Conservation (phyloP, 805 yeast species). For the Candida montana region DNA sequence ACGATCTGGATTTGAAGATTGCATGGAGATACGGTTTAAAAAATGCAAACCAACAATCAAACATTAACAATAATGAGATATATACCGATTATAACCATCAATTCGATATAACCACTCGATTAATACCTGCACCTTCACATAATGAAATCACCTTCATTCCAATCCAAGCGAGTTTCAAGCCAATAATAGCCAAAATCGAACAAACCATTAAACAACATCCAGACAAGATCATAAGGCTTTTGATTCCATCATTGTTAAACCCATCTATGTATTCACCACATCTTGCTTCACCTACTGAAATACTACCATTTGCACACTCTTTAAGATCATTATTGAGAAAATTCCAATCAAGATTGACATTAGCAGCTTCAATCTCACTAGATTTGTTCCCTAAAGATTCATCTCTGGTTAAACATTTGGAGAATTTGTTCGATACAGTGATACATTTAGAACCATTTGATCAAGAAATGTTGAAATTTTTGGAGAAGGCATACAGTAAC, state of each 20-base stretch:
- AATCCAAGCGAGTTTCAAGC: slow-evolving; percentile 25
- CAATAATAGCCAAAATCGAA: slow-evolving; percentile 38
- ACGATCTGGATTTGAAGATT: slow-evolving; percentile 57
- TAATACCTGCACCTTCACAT: slow-evolving; percentile 60
- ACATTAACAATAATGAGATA: slow-evolving; percentile 23
- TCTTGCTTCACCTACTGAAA: slow-evolving; percentile 38
- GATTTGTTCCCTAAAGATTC: slow-evolving; percentile 59
- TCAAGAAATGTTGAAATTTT: slow-evolving; percentile 58
- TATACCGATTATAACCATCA: slow-evolving; percentile 55
- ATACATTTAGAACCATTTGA: slow-evolving; percentile 77
- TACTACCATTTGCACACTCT: slow-evolving; percentile 57
- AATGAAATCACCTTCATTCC: slow-evolving; percentile 58
- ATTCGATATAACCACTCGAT: slow-evolving; percentile 71
- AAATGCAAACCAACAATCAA: slow-evolving; percentile 27
- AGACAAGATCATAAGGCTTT: slow-evolving; percentile 52
- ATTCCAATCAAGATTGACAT: slow-evolving; percentile 39
- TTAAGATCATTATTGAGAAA: slow-evolving; percentile 49
- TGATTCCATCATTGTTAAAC: slow-evolving; percentile 72
- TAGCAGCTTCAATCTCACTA: slow-evolving; percentile 53
- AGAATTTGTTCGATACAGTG: slow-evolving; percentile 59
- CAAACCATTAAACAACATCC: slow-evolving; percentile 37
- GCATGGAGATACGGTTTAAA: slow-evolving; percentile 88
- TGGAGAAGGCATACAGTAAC: slow-evolving; percentile 64
- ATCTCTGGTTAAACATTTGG: slow-evolving; percentile 45
- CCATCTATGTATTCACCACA: slow-evolving; percentile 66